phyloP scores from a whole-genome alignment of 306 rosid genomes.

The Cicer yamashitae region DNA sequence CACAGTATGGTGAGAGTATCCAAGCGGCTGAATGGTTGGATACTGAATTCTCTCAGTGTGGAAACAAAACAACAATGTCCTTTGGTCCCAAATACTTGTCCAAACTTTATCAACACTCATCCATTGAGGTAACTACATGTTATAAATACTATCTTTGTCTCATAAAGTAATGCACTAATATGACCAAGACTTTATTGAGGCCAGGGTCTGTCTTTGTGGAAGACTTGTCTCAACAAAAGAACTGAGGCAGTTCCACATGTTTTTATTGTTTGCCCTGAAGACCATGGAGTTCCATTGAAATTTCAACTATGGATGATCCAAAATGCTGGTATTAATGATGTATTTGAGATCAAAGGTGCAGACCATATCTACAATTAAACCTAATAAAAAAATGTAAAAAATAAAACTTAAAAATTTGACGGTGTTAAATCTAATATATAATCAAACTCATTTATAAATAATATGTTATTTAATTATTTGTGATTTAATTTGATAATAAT shows the following conservation, averaged over 20 bases:
- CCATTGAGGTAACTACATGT: conserved; percentile 55
- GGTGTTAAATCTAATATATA: too few species aligned
- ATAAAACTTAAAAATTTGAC: too few species aligned
- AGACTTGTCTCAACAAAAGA: conserved; percentile 48
- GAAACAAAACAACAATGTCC: conserved; percentile 35
- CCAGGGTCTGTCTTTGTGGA: conserved; percentile 54
- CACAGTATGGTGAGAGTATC: conserved; percentile 33
- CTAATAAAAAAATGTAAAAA: too few species aligned
- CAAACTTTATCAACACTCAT: conserved; percentile 56
- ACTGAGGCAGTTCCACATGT: conserved; percentile 52
- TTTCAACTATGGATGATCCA: conserved; percentile 64
- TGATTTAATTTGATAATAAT: too few species aligned
- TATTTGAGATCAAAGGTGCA: conserved; percentile 59
- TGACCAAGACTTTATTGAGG: conserved; percentile 51
- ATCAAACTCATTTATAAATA: too few species aligned
- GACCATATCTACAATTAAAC: neutral
- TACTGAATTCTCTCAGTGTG: conserved; percentile 39
- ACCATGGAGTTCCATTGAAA: conserved; percentile 38
- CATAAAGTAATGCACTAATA: neutral
- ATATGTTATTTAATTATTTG: too few species aligned
- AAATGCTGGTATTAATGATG: conserved; percentile 48
- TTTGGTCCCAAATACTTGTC: conserved; percentile 62
- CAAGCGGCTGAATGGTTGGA: conserved; percentile 50
- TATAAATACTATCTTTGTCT: too few species aligned
- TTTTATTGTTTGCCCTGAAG: conserved; percentile 48